Percentiles rank a stretch among this genome's conserved stretches.
Evolutionary conservation across 805 yeast genomes (phyloP).

Genomic region (Candida suzukii): DNA sequence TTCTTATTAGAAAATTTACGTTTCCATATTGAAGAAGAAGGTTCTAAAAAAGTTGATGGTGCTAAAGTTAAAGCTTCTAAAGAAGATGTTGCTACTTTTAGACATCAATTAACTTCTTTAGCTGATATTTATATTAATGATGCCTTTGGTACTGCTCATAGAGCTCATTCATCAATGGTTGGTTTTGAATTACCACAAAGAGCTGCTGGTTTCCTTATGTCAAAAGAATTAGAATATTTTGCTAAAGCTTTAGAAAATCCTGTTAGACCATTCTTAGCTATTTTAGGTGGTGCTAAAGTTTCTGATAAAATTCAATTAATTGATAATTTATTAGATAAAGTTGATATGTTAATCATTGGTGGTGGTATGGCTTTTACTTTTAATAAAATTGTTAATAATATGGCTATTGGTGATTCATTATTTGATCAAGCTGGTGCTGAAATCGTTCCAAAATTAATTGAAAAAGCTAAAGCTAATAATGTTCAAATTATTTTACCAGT

Average conservation of each 20-base stretch:
- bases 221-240: constrained; percentile 94
- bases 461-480: constrained; percentile 92
- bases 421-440: constrained; percentile 93
- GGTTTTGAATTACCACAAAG: constrained; percentile 93
- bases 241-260: constrained; percentile 99
- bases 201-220: constrained; percentile 98
- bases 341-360: constrained; percentile 88
- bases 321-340: constrained; percentile 95
- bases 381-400: constrained; percentile 83
- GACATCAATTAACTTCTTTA: constrained; percentile 80
- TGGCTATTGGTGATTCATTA: constrained; percentile 87
- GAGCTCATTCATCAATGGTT: constrained; percentile 99
- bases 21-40: constrained; percentile 97
- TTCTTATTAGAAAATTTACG: constrained; percentile 94
- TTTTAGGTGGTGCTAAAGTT: constrained; percentile 99
- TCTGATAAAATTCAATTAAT: constrained; percentile 98
- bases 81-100: constrained; percentile 79
- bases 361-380: constrained; percentile 99
- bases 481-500: constrained; percentile 93
- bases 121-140: constrained; percentile 98
- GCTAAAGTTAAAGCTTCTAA: constrained; percentile 88
- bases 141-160: constrained; percentile 99
- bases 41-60: constrained; percentile 82
- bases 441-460: constrained; percentile 86
- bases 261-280: constrained; percentile 95